phyloP scores from a whole-genome alignment of 2,329 filamentous ascomycete genomes.

The Didymella glomerata region DNA sequence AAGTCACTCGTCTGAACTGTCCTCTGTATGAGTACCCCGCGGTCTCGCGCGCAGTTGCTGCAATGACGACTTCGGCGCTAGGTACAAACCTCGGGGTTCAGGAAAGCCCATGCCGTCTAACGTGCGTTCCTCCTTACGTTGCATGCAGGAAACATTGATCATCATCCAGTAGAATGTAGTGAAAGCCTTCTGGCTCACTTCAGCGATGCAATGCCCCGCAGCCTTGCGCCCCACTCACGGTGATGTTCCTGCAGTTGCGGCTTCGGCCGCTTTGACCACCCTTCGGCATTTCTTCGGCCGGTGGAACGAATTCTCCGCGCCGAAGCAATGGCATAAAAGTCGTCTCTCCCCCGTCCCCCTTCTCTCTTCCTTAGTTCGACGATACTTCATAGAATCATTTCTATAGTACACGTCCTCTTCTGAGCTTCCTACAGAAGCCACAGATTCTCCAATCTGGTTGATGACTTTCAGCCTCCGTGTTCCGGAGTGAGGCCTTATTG shows the following conservation, averaged over 20 bases:
- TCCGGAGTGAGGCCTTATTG: conserved; percentile 82
- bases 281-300: conserved; percentile 5
- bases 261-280: conserved; percentile 10
- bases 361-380: conserved; percentile 14
- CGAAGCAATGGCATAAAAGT: neutral
- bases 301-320: neutral
- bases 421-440: conserved; percentile 92
- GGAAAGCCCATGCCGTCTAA: neutral
- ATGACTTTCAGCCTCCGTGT: conserved; percentile 85
- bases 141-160: neutral
- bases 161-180: neutral
- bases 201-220: conserved; percentile 18
- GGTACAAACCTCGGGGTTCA: neutral
- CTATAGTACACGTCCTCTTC: conserved; percentile 95
- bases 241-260: conserved; percentile 25
- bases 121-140: neutral
- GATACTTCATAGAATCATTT: conserved; percentile 63
- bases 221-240: conserved; percentile 15
- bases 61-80: conserved; percentile 4
- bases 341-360: neutral
- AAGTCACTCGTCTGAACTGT: neutral
- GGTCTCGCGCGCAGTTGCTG: neutral
- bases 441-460: conserved; percentile 90
- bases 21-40: neutral
- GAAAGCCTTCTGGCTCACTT: conserved; percentile 3